Evolutionary conservation across 2,329 filamentous ascomycete genomes (phyloP).

Genomic region (Penicillium italicum): DNA sequence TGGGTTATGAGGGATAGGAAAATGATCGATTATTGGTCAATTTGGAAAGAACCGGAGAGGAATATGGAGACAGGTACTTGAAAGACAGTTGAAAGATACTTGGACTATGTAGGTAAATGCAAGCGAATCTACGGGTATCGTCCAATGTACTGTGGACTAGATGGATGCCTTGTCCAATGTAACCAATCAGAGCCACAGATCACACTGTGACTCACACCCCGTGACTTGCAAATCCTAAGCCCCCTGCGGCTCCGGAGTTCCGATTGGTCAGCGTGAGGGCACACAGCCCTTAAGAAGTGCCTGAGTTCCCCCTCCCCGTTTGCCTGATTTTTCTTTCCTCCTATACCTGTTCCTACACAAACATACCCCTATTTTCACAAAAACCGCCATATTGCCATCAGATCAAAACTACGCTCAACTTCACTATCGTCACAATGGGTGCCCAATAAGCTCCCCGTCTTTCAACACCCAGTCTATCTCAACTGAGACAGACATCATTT

Average conservation of each 20-base stretch:
- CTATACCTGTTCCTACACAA: slow-evolving; percentile 13
- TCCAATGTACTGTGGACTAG: not conserved
- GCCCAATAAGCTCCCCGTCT: slow-evolving; percentile 37
- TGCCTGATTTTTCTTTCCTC: slow-evolving; percentile 33
- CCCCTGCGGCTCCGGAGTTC: not conserved
- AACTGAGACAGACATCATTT: slow-evolving; percentile 41
- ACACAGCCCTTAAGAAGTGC: slow-evolving; percentile 38
- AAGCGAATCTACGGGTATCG: not conserved
- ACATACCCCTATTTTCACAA: not conserved
- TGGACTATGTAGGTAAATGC: not conserved
- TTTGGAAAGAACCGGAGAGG: not conserved
- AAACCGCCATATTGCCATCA: slow-evolving; percentile 7
- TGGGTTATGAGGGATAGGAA: not conserved
- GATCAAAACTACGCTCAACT: slow-evolving; percentile 17
- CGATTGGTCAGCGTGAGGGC: slow-evolving; percentile 28
- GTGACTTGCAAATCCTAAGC: slow-evolving; percentile 23
- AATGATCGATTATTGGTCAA: not conserved
- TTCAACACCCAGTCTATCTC: slow-evolving; percentile 36
- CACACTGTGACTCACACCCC: slow-evolving; percentile 39
- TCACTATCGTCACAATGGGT: slow-evolving; percentile 37
- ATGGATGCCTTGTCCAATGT: slow-evolving; percentile 1
- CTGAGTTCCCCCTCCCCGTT: slow-evolving; percentile 34
- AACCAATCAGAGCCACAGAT: slow-evolving; percentile 25
- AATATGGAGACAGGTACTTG: not conserved
- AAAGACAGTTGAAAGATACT: not conserved